Evolutionary conservation across 2,329 filamentous ascomycete species (phyloP), one percentile per base, ranked within the genome.

Genomic region (Trematosphaeria pertusa): DNA sequence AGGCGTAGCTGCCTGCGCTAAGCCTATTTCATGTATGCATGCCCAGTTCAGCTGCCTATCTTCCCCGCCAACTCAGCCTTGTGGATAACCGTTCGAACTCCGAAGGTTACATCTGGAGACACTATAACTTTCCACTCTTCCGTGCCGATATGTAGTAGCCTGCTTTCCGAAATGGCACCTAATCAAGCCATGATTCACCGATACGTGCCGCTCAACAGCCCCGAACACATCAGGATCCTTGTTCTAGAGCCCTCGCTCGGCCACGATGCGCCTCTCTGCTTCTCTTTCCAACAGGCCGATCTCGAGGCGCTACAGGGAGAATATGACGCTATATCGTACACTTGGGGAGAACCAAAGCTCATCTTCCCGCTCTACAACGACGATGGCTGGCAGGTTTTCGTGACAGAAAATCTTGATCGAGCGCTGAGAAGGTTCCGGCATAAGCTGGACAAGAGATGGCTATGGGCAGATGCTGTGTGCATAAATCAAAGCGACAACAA

Each of bases 401-500:
- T 54, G 15, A 52, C 47, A 1, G 8, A 36, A 12, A 61, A 58
- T 6, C 42, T 61, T 2, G 36, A 56, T 8, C 10, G 19, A 0
- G 51, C 48, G 0, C 33, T 61, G 2, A 24, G 47, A 5, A 14
- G 19, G 11, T 9, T 58, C 2, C 45, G 47, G 3, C 7, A 21
- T 4, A 18, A 11, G 9, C 5, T 7, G 12, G 21, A 38, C 0
- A 3, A 44, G 5, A 17, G 44, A 14, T 2, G 14, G 1, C 18
- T 59, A 3, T 63, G 56, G 58, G 46, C 43, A 0, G 56, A 60
- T 28, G 56, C 56, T 1, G 21, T 50, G 1, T 48, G 59, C 19
- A 60, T 63, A 19, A 56, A 61, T 12, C 58, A 63, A 17, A 9
- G 0, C 2, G 43, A 58, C 11, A 17, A 47, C 7, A 9, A 28